Base-by-base conservation (phyloP, 306 rosid genomes). In the Ammopiptanthus mongolicus region DNA sequence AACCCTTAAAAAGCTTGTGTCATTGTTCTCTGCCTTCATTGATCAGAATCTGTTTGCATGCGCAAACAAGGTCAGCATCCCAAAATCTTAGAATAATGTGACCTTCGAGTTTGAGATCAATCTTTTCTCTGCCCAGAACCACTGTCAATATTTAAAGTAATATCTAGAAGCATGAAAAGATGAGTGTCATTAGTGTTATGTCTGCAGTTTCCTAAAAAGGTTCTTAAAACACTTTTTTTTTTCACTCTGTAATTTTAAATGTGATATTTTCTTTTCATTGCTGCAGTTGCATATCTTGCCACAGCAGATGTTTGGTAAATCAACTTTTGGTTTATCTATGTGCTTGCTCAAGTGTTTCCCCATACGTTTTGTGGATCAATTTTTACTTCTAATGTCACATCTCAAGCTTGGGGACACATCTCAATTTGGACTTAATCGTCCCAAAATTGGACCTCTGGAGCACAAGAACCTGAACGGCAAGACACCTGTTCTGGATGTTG, bases 311-410 rank as follows among this genome's bases (percentile, higher is more conserved):
- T 67, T 96, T 5, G 99, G 99, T 83, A 89, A 82, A 89, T 96
- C 99, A 73, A 96, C 97, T 21, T 96, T 96, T 86, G 92, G 96
- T n/a, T 76, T 92, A 75, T 92, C 99, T 2, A 92, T 90, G 94
- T 88, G 86, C 76, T 84, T 96, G 76, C 90, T 90, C 15, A 96
- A 88, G 84, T 89, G 97, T 93, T 76, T 96, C 12, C 97, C 99
- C 3, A 61, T 91, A 75, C 63, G 86, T 23, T 34, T 92, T 52
- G 99, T 91, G 80, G 99, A 96, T 89, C 85, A 77, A 28, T 80
- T 96, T 77, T 84, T 96, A 69, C 96, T 96, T 46, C 18, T 89
- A 9, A 63, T 89, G 82, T 89, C 99, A 48, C 87, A 84, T 81
- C 55, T 96, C n/a, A 76, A 85, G 75, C 89, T 96, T 28, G 99